Conservation (phyloP, 306 rosid genomes). For the Quercus berberidifolia region DNA sequence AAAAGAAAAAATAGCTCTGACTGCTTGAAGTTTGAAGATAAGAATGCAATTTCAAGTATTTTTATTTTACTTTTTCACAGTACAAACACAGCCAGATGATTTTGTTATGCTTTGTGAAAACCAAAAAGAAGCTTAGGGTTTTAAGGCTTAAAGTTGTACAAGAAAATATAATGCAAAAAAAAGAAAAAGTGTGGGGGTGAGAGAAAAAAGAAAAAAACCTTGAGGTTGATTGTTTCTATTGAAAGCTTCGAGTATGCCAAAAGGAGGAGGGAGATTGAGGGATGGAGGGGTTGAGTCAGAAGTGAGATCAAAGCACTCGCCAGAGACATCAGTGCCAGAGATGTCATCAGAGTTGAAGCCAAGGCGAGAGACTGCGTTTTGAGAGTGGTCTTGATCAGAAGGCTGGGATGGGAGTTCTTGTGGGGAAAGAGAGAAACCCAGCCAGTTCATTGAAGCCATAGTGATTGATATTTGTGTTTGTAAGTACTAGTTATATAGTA, state of each 20-base stretch:
- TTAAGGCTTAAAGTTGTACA: background rate
- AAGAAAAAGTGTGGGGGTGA: background rate
- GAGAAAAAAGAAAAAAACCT: constrained; percentile 14
- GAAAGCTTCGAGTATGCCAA: constrained; percentile 53
- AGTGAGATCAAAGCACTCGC: constrained; percentile 59
- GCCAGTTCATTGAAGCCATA: constrained; percentile 84
- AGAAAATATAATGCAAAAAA: too few relatives aligned
- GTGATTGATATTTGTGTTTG: background rate
- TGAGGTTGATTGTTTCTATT: constrained; percentile 42
- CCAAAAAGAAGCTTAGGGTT: background rate
- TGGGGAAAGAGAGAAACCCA: constrained; percentile 86
- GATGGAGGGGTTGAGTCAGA: constrained; percentile 42
- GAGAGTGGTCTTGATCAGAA: constrained; percentile 32
- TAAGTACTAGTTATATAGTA: background rate
- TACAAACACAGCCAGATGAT: background rate
- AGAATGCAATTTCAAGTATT: background rate
- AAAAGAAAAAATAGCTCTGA: background rate
- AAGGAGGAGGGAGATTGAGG: constrained; percentile 57
- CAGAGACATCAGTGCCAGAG: constrained; percentile 41
- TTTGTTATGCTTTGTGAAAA: background rate
- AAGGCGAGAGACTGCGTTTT: constrained; percentile 34
- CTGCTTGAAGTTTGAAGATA: background rate
- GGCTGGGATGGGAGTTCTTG: constrained; percentile 50
- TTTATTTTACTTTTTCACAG: background rate
- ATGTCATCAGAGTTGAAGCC: constrained; percentile 56